phyloP scores from a whole-genome alignment of 2,329 filamentous ascomycete genomes.

The Tolypocladium tropicale region DNA sequence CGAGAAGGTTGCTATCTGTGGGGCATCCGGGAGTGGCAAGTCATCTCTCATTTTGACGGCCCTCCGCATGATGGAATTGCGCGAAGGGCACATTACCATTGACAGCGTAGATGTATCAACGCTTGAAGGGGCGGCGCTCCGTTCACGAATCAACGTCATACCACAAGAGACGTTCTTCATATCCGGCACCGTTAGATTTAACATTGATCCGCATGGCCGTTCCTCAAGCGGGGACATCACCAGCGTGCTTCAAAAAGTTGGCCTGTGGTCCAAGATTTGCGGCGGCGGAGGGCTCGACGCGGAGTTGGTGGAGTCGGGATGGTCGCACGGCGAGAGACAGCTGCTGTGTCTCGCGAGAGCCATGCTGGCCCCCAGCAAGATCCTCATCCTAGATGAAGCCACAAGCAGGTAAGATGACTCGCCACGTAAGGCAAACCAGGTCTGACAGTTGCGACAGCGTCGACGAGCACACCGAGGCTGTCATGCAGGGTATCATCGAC shows the following conservation, averaged over 20 bases:
- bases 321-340: slow-evolving; percentile 33
- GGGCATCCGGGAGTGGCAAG: slow-evolving; percentile 29
- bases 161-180: slow-evolving; percentile 43
- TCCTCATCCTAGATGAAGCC: slow-evolving; percentile 29
- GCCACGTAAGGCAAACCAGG: not conserved
- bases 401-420: slow-evolving; percentile 18
- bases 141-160: slow-evolving; percentile 27
- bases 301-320: slow-evolving; percentile 15
- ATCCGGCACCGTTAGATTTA: slow-evolving; percentile 34
- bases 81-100: slow-evolving; percentile 28
- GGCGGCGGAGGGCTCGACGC: slow-evolving; percentile 25
- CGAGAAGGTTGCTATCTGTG: slow-evolving; percentile 30
- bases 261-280: slow-evolving; percentile 29
- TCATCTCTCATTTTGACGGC: slow-evolving; percentile 29
- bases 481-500: slow-evolving; percentile 21
- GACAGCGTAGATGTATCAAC: slow-evolving; percentile 28
- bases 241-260: slow-evolving; percentile 31
- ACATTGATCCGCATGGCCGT: slow-evolving; percentile 32
- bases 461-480: slow-evolving; percentile 19
- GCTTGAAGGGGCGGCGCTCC: slow-evolving; percentile 10
- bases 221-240: slow-evolving; percentile 29
- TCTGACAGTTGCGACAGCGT: slow-evolving; percentile 12
- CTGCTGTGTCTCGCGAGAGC: slow-evolving; percentile 29
- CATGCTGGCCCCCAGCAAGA: slow-evolving; percentile 19
- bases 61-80: slow-evolving; percentile 34